phyloP scores from a whole-genome alignment of 495 filamentous ascomycete genomes.

The Tuber magnatum region DNA sequence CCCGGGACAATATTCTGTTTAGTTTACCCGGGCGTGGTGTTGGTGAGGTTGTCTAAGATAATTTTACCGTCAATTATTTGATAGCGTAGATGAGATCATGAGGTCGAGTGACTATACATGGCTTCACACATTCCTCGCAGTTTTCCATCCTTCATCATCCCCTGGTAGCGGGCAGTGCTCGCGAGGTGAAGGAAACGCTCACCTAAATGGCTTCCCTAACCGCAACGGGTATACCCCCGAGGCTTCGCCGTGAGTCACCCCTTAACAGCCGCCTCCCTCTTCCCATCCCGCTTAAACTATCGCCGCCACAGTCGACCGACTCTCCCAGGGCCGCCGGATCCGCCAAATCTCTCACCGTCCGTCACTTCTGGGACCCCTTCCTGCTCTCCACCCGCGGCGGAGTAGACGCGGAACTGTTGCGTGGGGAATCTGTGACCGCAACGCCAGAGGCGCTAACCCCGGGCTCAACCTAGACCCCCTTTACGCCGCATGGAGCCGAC shows the following conservation, averaged over 20 bases:
- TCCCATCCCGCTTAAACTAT: conserved; percentile 54
- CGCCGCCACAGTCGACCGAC: conserved; percentile 29
- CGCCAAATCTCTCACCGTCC: too few species aligned
- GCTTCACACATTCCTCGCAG: conserved; percentile 44
- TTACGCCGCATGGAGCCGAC: too few species aligned
- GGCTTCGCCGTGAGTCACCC: not conserved
- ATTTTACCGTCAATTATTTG: not conserved
- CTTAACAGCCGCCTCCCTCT: conserved; percentile 39
- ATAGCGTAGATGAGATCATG: not conserved
- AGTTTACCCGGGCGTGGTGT: not conserved
- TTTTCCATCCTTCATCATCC: not conserved
- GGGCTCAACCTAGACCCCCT: too few species aligned
- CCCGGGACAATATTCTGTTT: conserved; percentile 3
- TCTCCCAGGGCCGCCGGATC: too few species aligned
- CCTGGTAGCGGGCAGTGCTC: too few species aligned
- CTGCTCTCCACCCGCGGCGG: too few species aligned
- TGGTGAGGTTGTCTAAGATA: not conserved
- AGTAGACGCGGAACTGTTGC: too few species aligned
- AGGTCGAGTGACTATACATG: not conserved
- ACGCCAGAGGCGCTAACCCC: too few species aligned
- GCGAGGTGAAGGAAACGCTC: too few species aligned
- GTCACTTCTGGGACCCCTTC: too few species aligned
- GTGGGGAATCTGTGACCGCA: too few species aligned
- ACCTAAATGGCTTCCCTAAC: not conserved
- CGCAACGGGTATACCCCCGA: not conserved